Base-by-base conservation (phyloP, 1,284 basidiomycete genomes). In the Volvariella surrecta region DNA sequence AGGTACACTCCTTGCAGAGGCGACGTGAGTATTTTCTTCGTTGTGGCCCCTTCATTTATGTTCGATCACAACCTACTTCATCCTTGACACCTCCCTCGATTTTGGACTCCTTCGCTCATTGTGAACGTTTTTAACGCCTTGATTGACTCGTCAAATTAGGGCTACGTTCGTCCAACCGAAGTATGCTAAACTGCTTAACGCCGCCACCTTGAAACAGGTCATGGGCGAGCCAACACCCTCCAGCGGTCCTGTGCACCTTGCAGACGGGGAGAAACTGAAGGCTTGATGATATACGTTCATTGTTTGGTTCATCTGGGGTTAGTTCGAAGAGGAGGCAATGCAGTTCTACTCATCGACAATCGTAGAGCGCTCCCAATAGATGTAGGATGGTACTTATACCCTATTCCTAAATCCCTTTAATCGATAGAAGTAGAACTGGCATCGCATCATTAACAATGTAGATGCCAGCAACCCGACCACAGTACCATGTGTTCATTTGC, bases 121-220 rank as follows among this genome's bases (percentile, higher is more conserved):
- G n/a, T n/a, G n/a, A n/a, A n/a, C n/a, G n/a, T n/a, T n/a, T 28
- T 28, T 6, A 28, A 28, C 24, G 6, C 11, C 6, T 28, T 28
- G 24, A 28, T 28, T 28, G 24, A 28, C 24, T 28, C 6, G 11
- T 11, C 11, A 28, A 28, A 28, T 11, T 50, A 86, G 82, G 1
- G 85, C 76, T 0, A 68, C 82, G 42, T 93, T 92, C 54, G 76
- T 94, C 15, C 89, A 94, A 56, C 90, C 90, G 4, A 79, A 77
- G 52, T 89, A 89, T 56, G 86, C 90, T 1, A 78, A 79, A 52
- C 71, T 89, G 40, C 67, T 92, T 31, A 76, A 76, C 52, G 74
- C 63, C 24, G 58, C 57, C 4, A 57, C 62, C 2, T 45, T 79
- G 2, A 64, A 59, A 39, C 66, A 73, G 45, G 66, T 65, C 1